These are phyloP conservation scores for Fusarium penzigii DNA, from an alignment of 2,329 filamentous ascomycete genomes.

Conservation along the genomic window DNA sequence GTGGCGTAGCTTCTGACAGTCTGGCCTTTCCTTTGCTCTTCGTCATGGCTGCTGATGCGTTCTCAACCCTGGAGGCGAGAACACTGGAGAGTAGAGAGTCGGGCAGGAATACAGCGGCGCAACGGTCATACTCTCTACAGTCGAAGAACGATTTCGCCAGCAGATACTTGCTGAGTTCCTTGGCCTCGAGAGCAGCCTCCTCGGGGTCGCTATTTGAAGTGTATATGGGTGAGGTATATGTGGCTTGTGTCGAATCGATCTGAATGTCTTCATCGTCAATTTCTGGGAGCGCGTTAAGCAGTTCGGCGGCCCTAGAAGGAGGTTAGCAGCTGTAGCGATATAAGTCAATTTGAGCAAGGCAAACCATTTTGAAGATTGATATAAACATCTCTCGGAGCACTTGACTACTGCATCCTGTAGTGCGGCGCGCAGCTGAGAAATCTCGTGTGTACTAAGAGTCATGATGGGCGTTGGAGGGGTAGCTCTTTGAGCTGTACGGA, in stretches of 20 bases:
- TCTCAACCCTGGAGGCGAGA: slow-evolving; percentile 50
- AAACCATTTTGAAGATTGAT: slow-evolving; percentile 96
- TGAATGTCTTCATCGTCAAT: slow-evolving; percentile 55
- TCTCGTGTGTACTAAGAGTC: slow-evolving; percentile 57
- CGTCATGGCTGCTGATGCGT: slow-evolving; percentile 36
- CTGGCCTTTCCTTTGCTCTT: slow-evolving; percentile 64
- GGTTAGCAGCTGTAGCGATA: slow-evolving; percentile 14
- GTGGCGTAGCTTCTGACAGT: slow-evolving; percentile 25
- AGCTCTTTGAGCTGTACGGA: slow-evolving; percentile 3
- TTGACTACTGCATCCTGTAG: slow-evolving; percentile 85
- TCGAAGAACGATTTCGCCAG: slow-evolving; percentile 94
- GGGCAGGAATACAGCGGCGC: slow-evolving; percentile 85
- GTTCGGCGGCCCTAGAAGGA: slow-evolving; percentile 80
- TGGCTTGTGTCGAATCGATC: slow-evolving; percentile 30
- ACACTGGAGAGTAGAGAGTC: slow-evolving; percentile 72
- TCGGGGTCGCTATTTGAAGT: slow-evolving; percentile 64
- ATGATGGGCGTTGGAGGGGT: slow-evolving; percentile 37
- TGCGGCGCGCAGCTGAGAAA: slow-evolving; percentile 67
- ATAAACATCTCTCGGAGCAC: slow-evolving; percentile 92
- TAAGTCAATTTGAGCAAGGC: not conserved
- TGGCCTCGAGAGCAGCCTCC: slow-evolving; percentile 75
- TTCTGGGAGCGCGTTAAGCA: slow-evolving; percentile 79
- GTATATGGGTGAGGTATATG: slow-evolving; percentile 50
- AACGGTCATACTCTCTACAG: slow-evolving; percentile 92
- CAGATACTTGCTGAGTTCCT: slow-evolving; percentile 80